Conservation (phyloP, 1,139 yeast species). For the Pichia sp. region DNA sequence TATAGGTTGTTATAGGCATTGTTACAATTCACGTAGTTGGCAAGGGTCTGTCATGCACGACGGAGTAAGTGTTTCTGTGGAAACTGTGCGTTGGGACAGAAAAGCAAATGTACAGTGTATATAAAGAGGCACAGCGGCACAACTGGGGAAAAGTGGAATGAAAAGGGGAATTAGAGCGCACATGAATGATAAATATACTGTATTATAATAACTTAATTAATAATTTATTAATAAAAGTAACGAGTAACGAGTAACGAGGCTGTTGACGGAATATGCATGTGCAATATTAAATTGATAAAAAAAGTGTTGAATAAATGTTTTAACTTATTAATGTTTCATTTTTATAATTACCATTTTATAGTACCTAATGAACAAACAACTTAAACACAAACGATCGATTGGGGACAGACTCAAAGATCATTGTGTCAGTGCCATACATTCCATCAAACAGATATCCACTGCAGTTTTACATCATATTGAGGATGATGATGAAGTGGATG, state of each 20-base stretch:
- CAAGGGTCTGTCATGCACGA: slow-evolving; percentile 39
- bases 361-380: slow-evolving; percentile 2
- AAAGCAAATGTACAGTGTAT: background rate
- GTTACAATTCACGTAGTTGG: slow-evolving; percentile 75
- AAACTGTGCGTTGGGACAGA: slow-evolving; percentile 45
- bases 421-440: slow-evolving; percentile 9
- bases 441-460: slow-evolving; percentile 10
- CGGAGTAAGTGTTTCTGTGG: slow-evolving; percentile 60
- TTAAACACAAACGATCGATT: slow-evolving; percentile 10
- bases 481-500: slow-evolving; percentile 6
- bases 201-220: too few relatives aligned
- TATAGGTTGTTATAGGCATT: slow-evolving; percentile 57
- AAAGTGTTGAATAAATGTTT: too few relatives aligned
- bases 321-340: too few relatives aligned
- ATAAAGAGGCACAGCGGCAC: too few relatives aligned
- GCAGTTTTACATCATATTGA: slow-evolving; percentile 10
- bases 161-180: too few relatives aligned
- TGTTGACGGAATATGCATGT: too few relatives aligned
- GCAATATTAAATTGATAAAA: too few relatives aligned
- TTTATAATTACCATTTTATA: too few relatives aligned
- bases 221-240: too few relatives aligned
- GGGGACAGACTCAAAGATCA: slow-evolving; percentile 7
- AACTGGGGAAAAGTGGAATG: too few relatives aligned
- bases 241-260: too few relatives aligned
- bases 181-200: too few relatives aligned